Evolutionary conservation across 2,329 filamentous ascomycete genomes (phyloP), one percentile per base, ranked within the genome.

Genomic region (Neofusicoccum cordaticola): DNA sequence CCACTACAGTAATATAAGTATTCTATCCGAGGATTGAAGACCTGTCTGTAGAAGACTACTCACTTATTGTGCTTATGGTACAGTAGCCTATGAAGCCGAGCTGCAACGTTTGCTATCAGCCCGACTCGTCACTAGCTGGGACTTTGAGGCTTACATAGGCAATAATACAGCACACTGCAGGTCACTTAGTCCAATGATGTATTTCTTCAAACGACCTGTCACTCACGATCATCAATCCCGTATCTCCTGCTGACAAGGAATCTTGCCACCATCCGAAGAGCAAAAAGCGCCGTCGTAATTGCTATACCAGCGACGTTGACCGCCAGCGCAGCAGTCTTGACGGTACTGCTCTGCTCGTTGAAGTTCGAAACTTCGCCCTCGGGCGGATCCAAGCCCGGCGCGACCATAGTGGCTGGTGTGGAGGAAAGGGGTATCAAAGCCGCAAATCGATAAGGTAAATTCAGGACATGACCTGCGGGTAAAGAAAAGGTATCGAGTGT

Each of bases 281-380:
- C 63, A 11, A 78, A 69, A 34, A 78, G 74, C 1, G 72, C 17
- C 11, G 72, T 70, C 17, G 73, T 69, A n/a, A 77, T 71, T 0
- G 72, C 71, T 47, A 79, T 74, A 64, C 74, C 78, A 12, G 78
- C 68, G 45, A 67, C 69, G 69, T 79, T 75, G 15, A 75, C 77
- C 34, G 76, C 71, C 2, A 77, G 62, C 64, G 74, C 77, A 50
- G 77, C 63, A 0, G 71, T 77, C 52, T 71, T 66, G 44, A 67
- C 41, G 34, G 57, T 64, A n/a, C 58, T 67, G 6, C 39, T 42
- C 31, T 71, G 71, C 42, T 72, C 58, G 8, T 63, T 63, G 39
- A 71, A 69, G 58, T 70, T 65, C 13, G 69, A 62, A 22, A 37
- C 65, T 13, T 68, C 65, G 13, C 68, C 64, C 6, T 67, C 44